These are phyloP conservation scores for Fusarium sp. DNA, from an alignment of 2,329 filamentous ascomycete species.

Conservation along the genomic window DNA sequence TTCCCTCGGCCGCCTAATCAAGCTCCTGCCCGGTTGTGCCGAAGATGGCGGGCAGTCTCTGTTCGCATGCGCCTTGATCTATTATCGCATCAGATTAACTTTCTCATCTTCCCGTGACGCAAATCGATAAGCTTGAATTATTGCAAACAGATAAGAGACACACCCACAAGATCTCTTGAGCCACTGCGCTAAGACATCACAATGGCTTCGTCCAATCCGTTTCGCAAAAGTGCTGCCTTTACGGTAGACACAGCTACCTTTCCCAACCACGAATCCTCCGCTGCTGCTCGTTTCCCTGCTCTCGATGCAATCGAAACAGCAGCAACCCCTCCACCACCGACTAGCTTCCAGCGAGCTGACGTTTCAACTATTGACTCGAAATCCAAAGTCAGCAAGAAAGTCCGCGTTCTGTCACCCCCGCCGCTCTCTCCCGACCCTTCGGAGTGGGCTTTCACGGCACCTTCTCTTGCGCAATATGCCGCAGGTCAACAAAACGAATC, in stretches of 20 bases:
- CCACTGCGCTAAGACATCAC: conserved; percentile 15
- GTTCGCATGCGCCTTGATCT: conserved; percentile 46
- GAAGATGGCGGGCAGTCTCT: conserved; percentile 48
- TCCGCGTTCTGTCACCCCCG: conserved; percentile 74
- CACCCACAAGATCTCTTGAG: conserved; percentile 21
- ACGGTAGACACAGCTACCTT: conserved; percentile 37
- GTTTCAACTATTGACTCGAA: conserved; percentile 54
- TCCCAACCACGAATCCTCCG: conserved; percentile 16
- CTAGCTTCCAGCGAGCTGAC: conserved; percentile 44
- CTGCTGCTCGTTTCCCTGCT: conserved; percentile 42
- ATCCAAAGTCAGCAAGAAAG: conserved; percentile 72
- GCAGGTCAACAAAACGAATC: conserved; percentile 41
- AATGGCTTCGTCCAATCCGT: conserved; percentile 63
- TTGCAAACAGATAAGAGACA: conserved; percentile 23
- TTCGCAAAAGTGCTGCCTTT: conserved; percentile 59
- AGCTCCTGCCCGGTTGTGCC: conserved; percentile 45
- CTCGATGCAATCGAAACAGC: conserved; percentile 50
- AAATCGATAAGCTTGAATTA: conserved; percentile 29
- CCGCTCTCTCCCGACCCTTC: conserved; percentile 69
- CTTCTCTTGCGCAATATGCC: conserved; percentile 49
- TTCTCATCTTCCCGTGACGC: conserved; percentile 18
- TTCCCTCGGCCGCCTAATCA: conserved; percentile 26
- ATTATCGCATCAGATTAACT: conserved; percentile 34
- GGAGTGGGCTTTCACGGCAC: conserved; percentile 51
- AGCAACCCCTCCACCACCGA: conserved; percentile 45